Evolutionary conservation across 768 basidiomycete genomes (phyloP), one percentile per base, ranked within the genome.

Genomic region (Boletus insuetus): DNA sequence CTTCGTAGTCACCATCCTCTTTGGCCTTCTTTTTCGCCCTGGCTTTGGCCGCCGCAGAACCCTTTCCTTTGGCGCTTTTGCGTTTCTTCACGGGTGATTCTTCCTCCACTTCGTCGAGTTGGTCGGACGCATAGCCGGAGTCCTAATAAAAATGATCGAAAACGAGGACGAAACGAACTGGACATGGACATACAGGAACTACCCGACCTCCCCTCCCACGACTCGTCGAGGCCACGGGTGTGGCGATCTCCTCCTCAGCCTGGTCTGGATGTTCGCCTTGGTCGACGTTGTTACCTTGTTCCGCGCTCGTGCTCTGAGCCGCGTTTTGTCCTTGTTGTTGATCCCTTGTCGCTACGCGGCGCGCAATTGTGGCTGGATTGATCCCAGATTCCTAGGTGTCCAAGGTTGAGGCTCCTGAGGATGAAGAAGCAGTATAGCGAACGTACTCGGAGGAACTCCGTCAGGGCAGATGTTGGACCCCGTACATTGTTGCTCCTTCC

Each of bases 391-490:
- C 82, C 79, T 81, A 59, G 43, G 19, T 0, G 37, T 39, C 8
- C n/a, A n/a, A 39, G 38, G 29, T 39, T 44, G 20, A 64, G 58
- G 4, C 20, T 61, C 70, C 22, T 78, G 20, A 14, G n/a, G 8
- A 46, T 45, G 16, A 29, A 46, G 54, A 46, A 16, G 42, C 22
- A 3, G 6, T 17, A 14, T 37, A 13, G 22, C 5, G n/a, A 24
- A 70, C 75, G 29, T 55, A 89, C 91, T 63, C 81, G 81, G 34
- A 94, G 74, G 60, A 88, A 94, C 58, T 91, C 89, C 35, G 91
- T 92, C 13, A 94, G 72, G 0, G 91, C 91, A 20, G 89, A 92
- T 0, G 87, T 83, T 3, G 92, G 91, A 0, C 92, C 91, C 13
- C 87, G 82, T 41, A 93, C 83, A 55, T 88, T 88, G 67, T 82